phyloP scores from a whole-genome alignment of 2,329 filamentous ascomycete genomes.

The Cercospora sp. region DNA sequence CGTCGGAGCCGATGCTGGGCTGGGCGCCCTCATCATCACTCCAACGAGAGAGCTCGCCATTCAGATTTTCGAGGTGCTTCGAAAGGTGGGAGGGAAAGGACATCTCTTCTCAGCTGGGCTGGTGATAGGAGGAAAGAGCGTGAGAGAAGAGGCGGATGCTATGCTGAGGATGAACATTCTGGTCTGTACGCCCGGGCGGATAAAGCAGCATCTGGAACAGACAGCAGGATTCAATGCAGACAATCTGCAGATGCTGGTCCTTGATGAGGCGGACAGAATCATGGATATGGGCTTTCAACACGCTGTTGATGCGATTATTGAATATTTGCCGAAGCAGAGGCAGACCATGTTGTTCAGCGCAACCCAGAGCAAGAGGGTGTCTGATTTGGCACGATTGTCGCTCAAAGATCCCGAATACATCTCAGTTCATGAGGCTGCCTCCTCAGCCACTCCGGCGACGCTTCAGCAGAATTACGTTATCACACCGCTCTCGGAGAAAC shows the following conservation, averaged over 20 bases:
- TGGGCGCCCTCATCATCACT: conserved; percentile 89
- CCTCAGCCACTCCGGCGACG: conserved; percentile 74
- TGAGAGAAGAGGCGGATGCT: conserved; percentile 83
- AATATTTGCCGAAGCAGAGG: conserved; percentile 79
- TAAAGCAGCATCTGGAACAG: conserved; percentile 94
- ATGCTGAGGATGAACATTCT: conserved; percentile 93
- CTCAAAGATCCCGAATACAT: conserved; percentile 92
- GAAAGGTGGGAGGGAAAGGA: conserved; percentile 79
- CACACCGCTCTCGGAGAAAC: conserved; percentile 80
- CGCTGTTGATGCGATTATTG: conserved; percentile 87
- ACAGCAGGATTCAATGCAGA: conserved; percentile 86
- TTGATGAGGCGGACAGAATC: conserved; percentile 95
- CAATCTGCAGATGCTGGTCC: conserved; percentile 85
- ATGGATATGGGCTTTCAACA: conserved; percentile 96
- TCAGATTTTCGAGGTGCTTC: conserved; percentile 92
- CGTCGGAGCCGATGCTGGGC: conserved; percentile 79
- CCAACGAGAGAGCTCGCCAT: conserved; percentile 94
- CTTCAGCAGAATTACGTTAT: conserved; percentile 91
- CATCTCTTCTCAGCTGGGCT: conserved; percentile 90
- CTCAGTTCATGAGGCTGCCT: conserved; percentile 82
- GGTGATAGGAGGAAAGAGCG: conserved; percentile 87
- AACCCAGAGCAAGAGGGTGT: conserved; percentile 92
- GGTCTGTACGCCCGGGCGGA: conserved; percentile 90
- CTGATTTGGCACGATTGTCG: conserved; percentile 84
- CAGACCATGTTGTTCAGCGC: conserved; percentile 96